Evolutionary conservation across 2,329 filamentous ascomycete species (phyloP).

Genomic region (Paraphaeosphaeria minitans): DNA sequence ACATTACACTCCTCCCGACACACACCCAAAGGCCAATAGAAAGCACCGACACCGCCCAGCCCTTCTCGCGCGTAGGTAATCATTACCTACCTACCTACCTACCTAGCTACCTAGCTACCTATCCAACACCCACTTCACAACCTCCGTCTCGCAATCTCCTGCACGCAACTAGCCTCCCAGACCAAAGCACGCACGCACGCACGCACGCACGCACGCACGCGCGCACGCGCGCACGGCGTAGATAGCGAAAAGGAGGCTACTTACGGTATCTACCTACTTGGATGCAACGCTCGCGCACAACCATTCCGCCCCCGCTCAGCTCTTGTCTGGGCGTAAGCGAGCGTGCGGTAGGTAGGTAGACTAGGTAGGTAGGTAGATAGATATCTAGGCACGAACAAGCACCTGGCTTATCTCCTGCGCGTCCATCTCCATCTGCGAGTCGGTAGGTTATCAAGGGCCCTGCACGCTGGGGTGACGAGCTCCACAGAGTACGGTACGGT

Average conservation of each 20-base stretch:
- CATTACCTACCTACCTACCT: not conserved
- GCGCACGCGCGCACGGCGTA: not conserved
- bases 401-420: not conserved
- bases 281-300: slow-evolving; percentile 7
- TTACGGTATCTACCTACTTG: not conserved
- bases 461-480: not conserved
- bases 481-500: no score
- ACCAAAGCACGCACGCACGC: no score
- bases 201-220: no score
- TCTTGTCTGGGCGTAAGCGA: slow-evolving; percentile 2
- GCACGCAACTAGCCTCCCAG: no score
- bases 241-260: not conserved
- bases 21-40: not conserved
- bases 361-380: not conserved
- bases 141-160: no score
- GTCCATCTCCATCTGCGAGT: not conserved
- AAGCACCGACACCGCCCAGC: not conserved
- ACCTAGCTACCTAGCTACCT: no score
- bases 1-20: not conserved
- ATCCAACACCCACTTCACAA: no score
- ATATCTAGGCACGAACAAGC: not conserved
- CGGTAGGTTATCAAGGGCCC: not conserved
- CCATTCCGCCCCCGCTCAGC: not conserved
- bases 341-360: not conserved
- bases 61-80: not conserved